phyloP scores from a whole-genome alignment of 2,329 filamentous ascomycete genomes.

The Botryosphaeria agaves region DNA sequence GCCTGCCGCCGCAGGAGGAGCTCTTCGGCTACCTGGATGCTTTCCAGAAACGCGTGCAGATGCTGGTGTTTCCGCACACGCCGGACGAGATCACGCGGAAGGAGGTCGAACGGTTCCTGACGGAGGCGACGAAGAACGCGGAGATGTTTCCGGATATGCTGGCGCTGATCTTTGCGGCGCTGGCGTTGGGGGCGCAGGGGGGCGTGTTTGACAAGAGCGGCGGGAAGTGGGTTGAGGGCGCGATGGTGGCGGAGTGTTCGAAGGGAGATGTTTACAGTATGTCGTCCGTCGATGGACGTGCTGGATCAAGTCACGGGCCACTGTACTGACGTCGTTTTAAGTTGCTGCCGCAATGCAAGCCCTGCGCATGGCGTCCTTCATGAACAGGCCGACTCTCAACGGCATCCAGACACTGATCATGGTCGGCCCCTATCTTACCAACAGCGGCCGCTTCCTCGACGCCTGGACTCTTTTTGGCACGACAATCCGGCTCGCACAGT shows the following conservation, averaged over 20 bases:
- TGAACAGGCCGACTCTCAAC: conserved; percentile 28
- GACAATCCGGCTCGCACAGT: conserved; percentile 30
- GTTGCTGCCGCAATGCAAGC: conserved; percentile 33
- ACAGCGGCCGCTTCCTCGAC: conserved; percentile 31
- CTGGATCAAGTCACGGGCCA: neutral
- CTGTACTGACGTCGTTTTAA: conserved; percentile 9
- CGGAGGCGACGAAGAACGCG: conserved; percentile 23
- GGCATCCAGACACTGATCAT: conserved; percentile 29
- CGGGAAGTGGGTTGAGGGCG: conserved; percentile 19
- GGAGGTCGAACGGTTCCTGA: conserved; percentile 28
- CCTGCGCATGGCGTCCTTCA: conserved; percentile 29
- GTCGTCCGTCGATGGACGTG: conserved; percentile 7
- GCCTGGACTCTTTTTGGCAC: conserved; percentile 32
- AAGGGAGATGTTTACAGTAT: conserved; percentile 28
- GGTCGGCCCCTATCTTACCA: conserved; percentile 31
- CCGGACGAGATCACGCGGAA: conserved; percentile 23
- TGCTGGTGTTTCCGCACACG: conserved; percentile 27
- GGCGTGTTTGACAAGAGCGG: conserved; percentile 24
- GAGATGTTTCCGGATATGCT: conserved; percentile 28
- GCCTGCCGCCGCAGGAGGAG: conserved; percentile 21
- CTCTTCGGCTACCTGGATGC: conserved; percentile 21
- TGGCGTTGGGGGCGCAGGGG: conserved; percentile 29
- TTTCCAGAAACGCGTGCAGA: conserved; percentile 24
- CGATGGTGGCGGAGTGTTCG: conserved; percentile 16
- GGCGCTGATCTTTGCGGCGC: conserved; percentile 28